These are phyloP conservation scores for Euphrasia confusa DNA, from an alignment of 257 asterid genomes.

Conservation along the genomic window DNA sequence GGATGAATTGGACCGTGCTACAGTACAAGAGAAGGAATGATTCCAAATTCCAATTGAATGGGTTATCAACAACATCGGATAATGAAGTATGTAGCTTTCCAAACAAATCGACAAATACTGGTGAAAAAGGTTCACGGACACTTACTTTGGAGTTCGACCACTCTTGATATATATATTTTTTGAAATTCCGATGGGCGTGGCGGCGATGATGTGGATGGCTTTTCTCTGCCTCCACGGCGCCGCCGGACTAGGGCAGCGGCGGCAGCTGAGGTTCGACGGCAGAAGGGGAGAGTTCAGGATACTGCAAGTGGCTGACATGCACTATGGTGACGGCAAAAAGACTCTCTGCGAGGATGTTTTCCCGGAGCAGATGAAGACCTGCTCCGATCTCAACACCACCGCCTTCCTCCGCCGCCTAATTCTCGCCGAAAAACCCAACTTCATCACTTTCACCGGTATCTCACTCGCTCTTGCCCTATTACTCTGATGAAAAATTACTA, in stretches of 20 bases:
- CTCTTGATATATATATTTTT: not conserved
- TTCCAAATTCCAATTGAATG: no score
- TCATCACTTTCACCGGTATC: constrained; percentile 77
- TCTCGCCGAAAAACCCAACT: constrained; percentile 69
- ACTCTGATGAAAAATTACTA: not conserved
- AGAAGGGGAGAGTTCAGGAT: constrained; percentile 69
- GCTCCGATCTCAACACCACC: constrained; percentile 93
- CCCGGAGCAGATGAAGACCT: constrained; percentile 50
- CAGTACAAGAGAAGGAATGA: no score
- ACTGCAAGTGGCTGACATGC: constrained; percentile 96
- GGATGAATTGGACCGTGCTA: no score
- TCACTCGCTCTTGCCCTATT: not conserved
- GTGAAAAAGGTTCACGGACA: no score
- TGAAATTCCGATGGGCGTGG: constrained; percentile 9
- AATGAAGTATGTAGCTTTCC: no score
- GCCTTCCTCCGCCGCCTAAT: constrained; percentile 69
- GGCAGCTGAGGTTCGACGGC: constrained; percentile 52
- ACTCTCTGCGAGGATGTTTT: constrained; percentile 70
- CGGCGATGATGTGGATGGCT: constrained; percentile 25
- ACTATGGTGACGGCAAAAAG: constrained; percentile 59
- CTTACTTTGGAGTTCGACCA: no score
- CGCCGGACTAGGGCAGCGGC: constrained; percentile 19
- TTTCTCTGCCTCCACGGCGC: constrained; percentile 29
- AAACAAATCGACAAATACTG: not conserved
- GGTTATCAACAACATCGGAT: no score